Conservation (phyloP, 2,329 filamentous ascomycete genomes). For the Ascochyta koolunga region DNA sequence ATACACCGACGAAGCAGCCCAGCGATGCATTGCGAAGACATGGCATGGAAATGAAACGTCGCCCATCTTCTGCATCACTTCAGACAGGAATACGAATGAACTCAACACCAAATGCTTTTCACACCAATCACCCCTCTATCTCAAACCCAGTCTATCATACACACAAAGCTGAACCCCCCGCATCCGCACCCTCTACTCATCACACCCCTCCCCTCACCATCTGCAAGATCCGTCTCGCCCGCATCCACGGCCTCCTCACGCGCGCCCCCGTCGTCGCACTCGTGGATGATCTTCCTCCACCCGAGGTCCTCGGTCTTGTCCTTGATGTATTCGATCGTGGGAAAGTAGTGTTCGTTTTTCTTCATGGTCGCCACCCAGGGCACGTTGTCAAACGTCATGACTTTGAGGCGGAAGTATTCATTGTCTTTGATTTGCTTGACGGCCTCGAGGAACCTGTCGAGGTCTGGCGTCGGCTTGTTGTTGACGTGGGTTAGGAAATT, state of each 20-base stretch:
- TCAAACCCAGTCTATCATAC: background rate
- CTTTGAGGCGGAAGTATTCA: constrained; percentile 94
- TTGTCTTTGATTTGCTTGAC: constrained; percentile 92
- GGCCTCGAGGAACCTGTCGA: constrained; percentile 79
- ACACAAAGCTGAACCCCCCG: background rate
- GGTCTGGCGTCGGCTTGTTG: constrained; percentile 79
- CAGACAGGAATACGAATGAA: no score
- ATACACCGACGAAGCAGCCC: no score
- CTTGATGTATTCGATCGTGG: constrained; percentile 69
- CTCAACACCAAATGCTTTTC: background rate
- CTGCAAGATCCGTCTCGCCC: constrained; percentile 35
- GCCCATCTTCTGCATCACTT: no score
- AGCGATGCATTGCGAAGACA: no score
- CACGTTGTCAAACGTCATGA: constrained; percentile 98
- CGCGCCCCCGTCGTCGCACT: constrained; percentile 52
- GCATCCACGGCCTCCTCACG: constrained; percentile 40
- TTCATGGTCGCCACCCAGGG: constrained; percentile 99
- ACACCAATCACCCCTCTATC: background rate
- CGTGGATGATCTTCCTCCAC: constrained; percentile 64
- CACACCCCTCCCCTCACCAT: constrained; percentile 32
- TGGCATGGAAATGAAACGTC: no score
- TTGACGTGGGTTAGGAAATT: constrained; percentile 99
- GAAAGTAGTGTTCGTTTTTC: constrained; percentile 97
- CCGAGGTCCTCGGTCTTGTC: constrained; percentile 59
- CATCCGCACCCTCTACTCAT: constrained; percentile 23